Evolutionary conservation across 2,329 filamentous ascomycete species (phyloP), one percentile per base, ranked within the genome.

Genomic region (Dactylellina sp.): DNA sequence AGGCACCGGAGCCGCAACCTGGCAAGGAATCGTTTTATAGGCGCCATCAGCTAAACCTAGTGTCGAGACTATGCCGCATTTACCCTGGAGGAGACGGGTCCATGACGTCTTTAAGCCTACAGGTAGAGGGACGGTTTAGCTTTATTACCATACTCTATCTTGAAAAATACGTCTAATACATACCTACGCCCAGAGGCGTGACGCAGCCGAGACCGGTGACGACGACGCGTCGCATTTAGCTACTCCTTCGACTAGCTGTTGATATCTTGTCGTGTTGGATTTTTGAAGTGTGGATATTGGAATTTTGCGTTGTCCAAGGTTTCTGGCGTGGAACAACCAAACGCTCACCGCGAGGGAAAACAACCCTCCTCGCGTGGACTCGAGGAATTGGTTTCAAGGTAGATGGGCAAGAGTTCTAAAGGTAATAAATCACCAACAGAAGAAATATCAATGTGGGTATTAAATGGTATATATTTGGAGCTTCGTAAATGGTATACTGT

Each of bases 1-100:
- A 0, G 94, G 93, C 0, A 99, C 91, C 16, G 95, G 80, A 0
- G 91, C 95, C 46, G 93, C 94, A 57, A 98, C 88, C 61, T 89
- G 92, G 80, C 92, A 95, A 11, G 94, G 92, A 44, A 97, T 93
- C 97, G 76, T 56, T 75, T 56, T 66, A 47, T 76, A 60, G 81
- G 80, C 25, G 79, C 83, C 81, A 75, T 84, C 75, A 82, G 88
- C 86, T 59, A 87, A 84, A 68, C 86, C 81, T 66, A 85, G 86
- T 59, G 95, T 86, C 77, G 91, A 94, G 68, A 89, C 85, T 78
- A 99, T 88, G 76, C 93, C 95, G 75, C 89, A 93, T 40, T 93
- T 85, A 47, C 92, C 89, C 44, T 91, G 88, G 28, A 98, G 81
- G 44, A 99, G 87, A 60, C 91, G 89, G 72, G 83, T 85, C 95